Evolutionary conservation across 2,329 filamentous ascomycete genomes (phyloP).

Genomic region (Phoma sp.): DNA sequence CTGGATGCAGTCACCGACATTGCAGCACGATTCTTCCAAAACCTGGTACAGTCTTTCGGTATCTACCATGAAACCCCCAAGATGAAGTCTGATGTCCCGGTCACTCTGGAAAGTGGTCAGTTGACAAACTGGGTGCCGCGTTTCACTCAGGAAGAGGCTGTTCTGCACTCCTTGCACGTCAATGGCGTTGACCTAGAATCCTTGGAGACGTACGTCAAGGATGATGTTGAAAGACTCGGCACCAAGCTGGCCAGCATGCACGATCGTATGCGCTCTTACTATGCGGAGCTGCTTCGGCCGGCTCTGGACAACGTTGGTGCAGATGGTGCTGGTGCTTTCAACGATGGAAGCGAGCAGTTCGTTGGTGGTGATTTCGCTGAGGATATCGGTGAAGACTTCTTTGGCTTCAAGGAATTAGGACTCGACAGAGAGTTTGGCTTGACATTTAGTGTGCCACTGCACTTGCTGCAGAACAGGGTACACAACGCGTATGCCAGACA

Average conservation of each 20-base stretch:
- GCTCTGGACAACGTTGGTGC: constrained; percentile 78
- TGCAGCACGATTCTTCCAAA: constrained; percentile 87
- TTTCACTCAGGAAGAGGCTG: constrained; percentile 83
- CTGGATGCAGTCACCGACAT: constrained; percentile 90
- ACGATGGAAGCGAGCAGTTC: constrained; percentile 96
- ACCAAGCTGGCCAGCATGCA: constrained; percentile 83
- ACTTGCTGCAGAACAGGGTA: constrained; percentile 91
- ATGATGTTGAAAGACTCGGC: constrained; percentile 88
- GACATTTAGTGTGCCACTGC: constrained; percentile 87
- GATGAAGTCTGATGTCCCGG: constrained; percentile 61
- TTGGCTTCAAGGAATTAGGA: constrained; percentile 94
- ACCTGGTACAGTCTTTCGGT: constrained; percentile 80
- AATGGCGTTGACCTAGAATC: constrained; percentile 83
- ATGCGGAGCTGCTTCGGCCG: constrained; percentile 91
- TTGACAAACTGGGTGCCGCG: constrained; percentile 65
- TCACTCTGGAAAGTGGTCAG: constrained; percentile 34
- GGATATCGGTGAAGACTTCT: constrained; percentile 98
- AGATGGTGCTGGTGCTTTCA: constrained; percentile 90
- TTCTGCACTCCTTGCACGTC: constrained; percentile 84
- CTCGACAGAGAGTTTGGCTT: constrained; percentile 91
- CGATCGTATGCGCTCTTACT: constrained; percentile 91
- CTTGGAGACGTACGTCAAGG: constrained; percentile 86
- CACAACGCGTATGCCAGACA: constrained; percentile 85
- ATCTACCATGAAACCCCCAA: constrained; percentile 85
- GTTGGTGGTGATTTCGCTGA: constrained; percentile 96